Base-by-base conservation (phyloP, 2,329 filamentous ascomycete species). In the Cryphonectria nitschkei region DNA sequence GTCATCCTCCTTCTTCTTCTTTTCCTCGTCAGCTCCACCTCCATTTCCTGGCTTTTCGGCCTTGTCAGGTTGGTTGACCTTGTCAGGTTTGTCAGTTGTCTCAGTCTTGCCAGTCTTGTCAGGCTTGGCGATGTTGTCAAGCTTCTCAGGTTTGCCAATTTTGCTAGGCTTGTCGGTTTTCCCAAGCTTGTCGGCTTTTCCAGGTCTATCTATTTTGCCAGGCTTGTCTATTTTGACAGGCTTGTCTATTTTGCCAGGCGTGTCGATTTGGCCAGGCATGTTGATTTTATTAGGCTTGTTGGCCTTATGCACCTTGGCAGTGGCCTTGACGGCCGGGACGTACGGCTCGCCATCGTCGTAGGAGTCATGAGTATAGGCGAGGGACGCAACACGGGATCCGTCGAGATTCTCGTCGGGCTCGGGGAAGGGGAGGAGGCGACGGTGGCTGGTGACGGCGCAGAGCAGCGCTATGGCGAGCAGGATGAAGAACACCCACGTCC, bases 391-490 rank as follows among this genome's bases (percentile, higher is more conserved):
- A n/a, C 34, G 22, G 13, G 22, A 22, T 7, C 22, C 39, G 39
- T n/a, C 39, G 37, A 43, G n/a, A 19, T 46, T n/a, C 4, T 32
- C 61, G 37, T 64, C 39, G n/a, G 61, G 61, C 8, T 52, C 37
- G 19, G 41, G 67, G 32, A 68, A 62, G 46, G 67, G 67, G 19
- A 68, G 67, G 26, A 54, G 34, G 19, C 67, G 67, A 9, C 67
- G 67, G 41, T 68, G 67, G 58, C 41, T 52, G 58, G 67, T 62
- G 46, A 52, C n/a, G 29, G 56, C 67, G 41, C 67, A 68, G 32
- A 68, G 67, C 67, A 68, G 67, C 16, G 60, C 60, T 29, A 68
- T 32, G 29, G 50, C 32, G 19, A 68, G 67, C 19, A 68, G 67
- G 26, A 61, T 26, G 26, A 61, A n/a, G 41, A 50, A 37, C 34